A percentile compares a stretch with the other conserved stretches of the same genome.
These are phyloP conservation scores for Botrytis squamosa DNA, from an alignment of 2,329 filamentous ascomycete genomes.

Conservation along the genomic window DNA sequence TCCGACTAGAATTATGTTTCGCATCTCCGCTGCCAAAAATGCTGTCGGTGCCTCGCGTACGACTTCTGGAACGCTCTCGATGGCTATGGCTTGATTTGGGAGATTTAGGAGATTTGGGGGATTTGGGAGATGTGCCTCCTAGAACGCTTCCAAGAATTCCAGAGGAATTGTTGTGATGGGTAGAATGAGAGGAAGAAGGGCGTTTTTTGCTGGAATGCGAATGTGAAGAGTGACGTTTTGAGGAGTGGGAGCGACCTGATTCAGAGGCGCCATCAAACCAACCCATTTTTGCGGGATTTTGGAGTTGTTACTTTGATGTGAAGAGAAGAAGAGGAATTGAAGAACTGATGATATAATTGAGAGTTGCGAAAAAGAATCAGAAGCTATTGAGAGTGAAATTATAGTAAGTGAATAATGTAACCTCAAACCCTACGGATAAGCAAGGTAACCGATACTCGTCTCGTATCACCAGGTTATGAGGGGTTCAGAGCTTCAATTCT, in stretches of 20 bases:
- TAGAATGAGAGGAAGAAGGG: constrained; percentile 24
- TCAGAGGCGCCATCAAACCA: constrained; percentile 47
- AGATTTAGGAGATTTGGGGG: neutral
- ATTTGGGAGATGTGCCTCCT: constrained; percentile 19
- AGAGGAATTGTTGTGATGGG: constrained; percentile 14
- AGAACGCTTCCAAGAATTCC: neutral
- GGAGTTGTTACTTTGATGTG: too few species aligned
- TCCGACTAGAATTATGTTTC: constrained; percentile 44
- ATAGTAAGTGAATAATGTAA: neutral
- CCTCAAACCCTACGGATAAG: neutral
- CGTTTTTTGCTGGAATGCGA: constrained; percentile 31
- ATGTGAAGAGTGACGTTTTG: constrained; percentile 35
- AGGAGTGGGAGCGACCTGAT: constrained; percentile 31
- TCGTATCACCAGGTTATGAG: neutral
- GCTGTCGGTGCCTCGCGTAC: constrained; percentile 37
- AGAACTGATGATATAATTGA: neutral
- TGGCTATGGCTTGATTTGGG: constrained; percentile 22
- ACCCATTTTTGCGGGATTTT: constrained; percentile 40
- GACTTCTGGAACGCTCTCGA: constrained; percentile 30
- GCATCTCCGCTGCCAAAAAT: constrained; percentile 45
- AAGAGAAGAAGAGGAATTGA: neutral
- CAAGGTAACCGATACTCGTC: neutral
- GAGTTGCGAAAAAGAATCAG: neutral
- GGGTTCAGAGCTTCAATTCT: constrained; percentile 2
- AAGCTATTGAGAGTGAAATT: neutral